These are phyloP conservation scores for Teratosphaeria viscida DNA, from an alignment of 2,329 filamentous ascomycete genomes.

Conservation along the genomic window DNA sequence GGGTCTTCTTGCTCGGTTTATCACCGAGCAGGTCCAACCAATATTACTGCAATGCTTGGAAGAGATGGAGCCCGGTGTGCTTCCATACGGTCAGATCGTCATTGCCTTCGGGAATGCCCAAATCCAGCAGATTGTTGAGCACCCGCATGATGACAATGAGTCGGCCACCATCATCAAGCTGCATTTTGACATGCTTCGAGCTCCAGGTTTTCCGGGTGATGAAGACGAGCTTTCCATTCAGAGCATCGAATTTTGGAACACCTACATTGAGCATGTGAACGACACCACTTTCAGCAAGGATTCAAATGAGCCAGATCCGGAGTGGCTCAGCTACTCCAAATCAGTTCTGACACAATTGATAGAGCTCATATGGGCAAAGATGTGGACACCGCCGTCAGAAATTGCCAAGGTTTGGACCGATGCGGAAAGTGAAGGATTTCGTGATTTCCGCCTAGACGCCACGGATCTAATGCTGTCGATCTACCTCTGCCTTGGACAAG, in stretches of 20 bases:
- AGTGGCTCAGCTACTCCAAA: slow-evolving; percentile 51
- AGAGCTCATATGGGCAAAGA: slow-evolving; percentile 20
- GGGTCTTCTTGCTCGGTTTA: slow-evolving; percentile 45
- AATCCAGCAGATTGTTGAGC: slow-evolving; percentile 48
- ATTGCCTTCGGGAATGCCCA: slow-evolving; percentile 60
- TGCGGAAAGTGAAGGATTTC: slow-evolving; percentile 39
- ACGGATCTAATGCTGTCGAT: slow-evolving; percentile 64
- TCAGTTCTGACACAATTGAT: slow-evolving; percentile 47
- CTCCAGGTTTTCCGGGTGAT: slow-evolving; percentile 55
- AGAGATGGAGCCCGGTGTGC: slow-evolving; percentile 47
- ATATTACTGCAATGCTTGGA: slow-evolving; percentile 46
- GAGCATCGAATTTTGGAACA: slow-evolving; percentile 71
- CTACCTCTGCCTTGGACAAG: slow-evolving; percentile 44
- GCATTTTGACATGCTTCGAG: slow-evolving; percentile 56
- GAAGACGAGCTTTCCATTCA: slow-evolving; percentile 68
- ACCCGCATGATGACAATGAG: slow-evolving; percentile 36
- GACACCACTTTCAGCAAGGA: slow-evolving; percentile 47
- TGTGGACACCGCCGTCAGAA: slow-evolving; percentile 47
- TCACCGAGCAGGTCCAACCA: slow-evolving; percentile 39
- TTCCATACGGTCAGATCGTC: slow-evolving; percentile 54
- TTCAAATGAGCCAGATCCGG: slow-evolving; percentile 28
- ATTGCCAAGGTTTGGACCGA: slow-evolving; percentile 56
- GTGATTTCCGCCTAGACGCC: slow-evolving; percentile 65
- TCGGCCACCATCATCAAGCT: slow-evolving; percentile 42
- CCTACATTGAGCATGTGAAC: slow-evolving; percentile 51